Evolutionary conservation across 768 basidiomycete species (phyloP), one percentile per base, ranked within the genome.

Genomic region (Boletellus emodensis): DNA sequence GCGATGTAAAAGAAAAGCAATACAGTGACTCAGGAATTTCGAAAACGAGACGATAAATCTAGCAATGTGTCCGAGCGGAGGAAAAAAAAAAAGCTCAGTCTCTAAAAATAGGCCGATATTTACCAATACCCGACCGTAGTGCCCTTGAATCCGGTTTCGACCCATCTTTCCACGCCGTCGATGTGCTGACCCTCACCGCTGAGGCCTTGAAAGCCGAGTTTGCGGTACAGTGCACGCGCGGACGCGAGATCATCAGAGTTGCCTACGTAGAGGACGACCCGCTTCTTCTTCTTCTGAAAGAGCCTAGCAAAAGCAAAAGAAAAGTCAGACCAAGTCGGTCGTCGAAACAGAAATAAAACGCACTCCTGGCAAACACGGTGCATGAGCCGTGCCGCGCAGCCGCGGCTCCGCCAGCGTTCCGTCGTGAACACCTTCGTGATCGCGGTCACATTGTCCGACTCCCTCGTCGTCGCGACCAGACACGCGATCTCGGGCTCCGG

Each of bases 341-440:
- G 9, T 30, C 30, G 11, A 30, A 7, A 6, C 1, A 11, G 30
- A 9, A 30, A 9, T 10, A 7, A 9, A 30, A 75, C 78, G 55
- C 60, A 83, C 76, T 77, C 61, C 51, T 73, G 66, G 58, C 77
- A 79, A 14, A 86, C 84, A 14, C 69, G 67, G 3, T 80, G 72
- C 3, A 83, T 76, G 13, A 90, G 75, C 11, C 76, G 71, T 57
- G 80, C 79, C 0, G 86, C 86, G 56, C 75, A 83, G 1, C 81
- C 78, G 0, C 62, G 68, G 3, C 75, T 64, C 33, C 82, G 70
- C 73, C 77, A 83, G 5, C 55, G 24, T 0, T 75, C 72, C 48
- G 74, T 68, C 0, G 87, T 87, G 60, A 72, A 84, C 1, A 88
- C 86, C 62, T 90, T 88, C 28, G 83, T 83, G 38, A 90, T 82